A percentile compares a stretch with the other conserved stretches of the same genome.
These are phyloP conservation scores for Onygenales sp. DNA, from an alignment of 2,329 filamentous ascomycete species.

Conservation along the genomic window DNA sequence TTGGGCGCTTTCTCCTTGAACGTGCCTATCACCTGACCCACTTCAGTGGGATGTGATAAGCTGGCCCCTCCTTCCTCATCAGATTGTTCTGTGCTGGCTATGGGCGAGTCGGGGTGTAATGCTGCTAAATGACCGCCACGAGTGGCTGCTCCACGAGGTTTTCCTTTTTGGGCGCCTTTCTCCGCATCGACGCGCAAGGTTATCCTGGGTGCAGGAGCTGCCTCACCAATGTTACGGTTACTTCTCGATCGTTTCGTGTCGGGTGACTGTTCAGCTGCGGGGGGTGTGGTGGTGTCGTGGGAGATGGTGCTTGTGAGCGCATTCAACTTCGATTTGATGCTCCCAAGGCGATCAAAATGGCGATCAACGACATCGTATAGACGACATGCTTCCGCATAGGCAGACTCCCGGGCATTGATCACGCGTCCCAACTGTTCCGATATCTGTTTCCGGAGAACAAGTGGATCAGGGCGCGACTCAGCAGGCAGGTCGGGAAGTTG, in stretches of 20 bases:
- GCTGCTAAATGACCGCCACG: slow-evolving; percentile 26
- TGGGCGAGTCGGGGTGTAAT: slow-evolving; percentile 35
- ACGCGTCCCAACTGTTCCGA: slow-evolving; percentile 47
- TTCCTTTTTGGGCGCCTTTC: slow-evolving; percentile 23
- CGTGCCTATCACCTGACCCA: slow-evolving; percentile 2
- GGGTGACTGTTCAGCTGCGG: slow-evolving; percentile 21
- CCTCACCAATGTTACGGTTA: slow-evolving; percentile 28
- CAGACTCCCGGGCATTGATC: slow-evolving; percentile 46
- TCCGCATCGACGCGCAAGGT: slow-evolving; percentile 31
- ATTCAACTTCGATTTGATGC: slow-evolving; percentile 53
- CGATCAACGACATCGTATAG: slow-evolving; percentile 49
- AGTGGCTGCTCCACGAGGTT: slow-evolving; percentile 26
- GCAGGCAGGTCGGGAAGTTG: slow-evolving; percentile 42
- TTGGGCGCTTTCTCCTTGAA: slow-evolving; percentile 14
- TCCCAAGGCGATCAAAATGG: slow-evolving; percentile 47
- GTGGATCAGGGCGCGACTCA: slow-evolving; percentile 42
- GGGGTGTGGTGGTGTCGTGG: slow-evolving; percentile 46
- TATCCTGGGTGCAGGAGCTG: slow-evolving; percentile 27
- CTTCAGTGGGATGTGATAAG: slow-evolving; percentile 10
- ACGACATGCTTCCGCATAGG: slow-evolving; percentile 47
- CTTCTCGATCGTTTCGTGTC: slow-evolving; percentile 33
- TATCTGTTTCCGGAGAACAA: slow-evolving; percentile 45
- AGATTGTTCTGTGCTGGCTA: slow-evolving; percentile 38
- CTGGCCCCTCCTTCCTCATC: slow-evolving; percentile 30
- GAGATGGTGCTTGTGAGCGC: slow-evolving; percentile 50